These are phyloP conservation scores for Pseudocercospora crystallina DNA, from an alignment of 2,329 filamentous ascomycete genomes.

Conservation along the genomic window DNA sequence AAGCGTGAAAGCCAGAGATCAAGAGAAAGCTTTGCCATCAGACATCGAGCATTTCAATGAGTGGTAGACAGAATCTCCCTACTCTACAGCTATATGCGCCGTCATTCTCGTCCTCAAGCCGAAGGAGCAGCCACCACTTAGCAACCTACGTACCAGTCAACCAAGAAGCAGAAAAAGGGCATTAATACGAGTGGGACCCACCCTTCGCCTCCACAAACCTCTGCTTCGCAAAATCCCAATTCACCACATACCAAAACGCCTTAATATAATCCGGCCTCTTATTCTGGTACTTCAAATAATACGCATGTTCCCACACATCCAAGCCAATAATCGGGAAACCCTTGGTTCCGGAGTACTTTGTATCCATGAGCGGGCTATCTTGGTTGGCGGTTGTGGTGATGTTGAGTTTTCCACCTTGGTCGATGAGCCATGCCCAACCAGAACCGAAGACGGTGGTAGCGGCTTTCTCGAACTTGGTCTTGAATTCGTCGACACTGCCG, in stretches of 20 bases:
- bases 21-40: too few species aligned
- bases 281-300: constrained; percentile 82
- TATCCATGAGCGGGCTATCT: constrained; percentile 53
- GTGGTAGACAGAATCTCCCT: too few species aligned
- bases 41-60: too few species aligned
- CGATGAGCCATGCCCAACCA: constrained; percentile 85
- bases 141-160: neutral
- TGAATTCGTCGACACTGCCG: constrained; percentile 69
- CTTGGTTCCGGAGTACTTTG: constrained; percentile 56
- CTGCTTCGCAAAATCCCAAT: constrained; percentile 58
- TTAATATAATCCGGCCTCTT: constrained; percentile 73
- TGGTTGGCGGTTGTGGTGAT: constrained; percentile 86
- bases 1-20: too few species aligned
- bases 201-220: constrained; percentile 21
- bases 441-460: constrained; percentile 76
- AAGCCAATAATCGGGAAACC: constrained; percentile 66
- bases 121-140: neutral
- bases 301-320: constrained; percentile 94
- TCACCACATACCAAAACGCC: constrained; percentile 76
- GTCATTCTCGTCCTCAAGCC: neutral
- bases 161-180: neutral
- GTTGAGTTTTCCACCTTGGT: constrained; percentile 60
- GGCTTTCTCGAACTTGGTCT: constrained; percentile 61
- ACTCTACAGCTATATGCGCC: too few species aligned
- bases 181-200: neutral